Evolutionary conservation across 371 early-diverging fungal species (phyloP), one percentile per base, ranked within the genome.

Genomic region (Mortierella sp.): DNA sequence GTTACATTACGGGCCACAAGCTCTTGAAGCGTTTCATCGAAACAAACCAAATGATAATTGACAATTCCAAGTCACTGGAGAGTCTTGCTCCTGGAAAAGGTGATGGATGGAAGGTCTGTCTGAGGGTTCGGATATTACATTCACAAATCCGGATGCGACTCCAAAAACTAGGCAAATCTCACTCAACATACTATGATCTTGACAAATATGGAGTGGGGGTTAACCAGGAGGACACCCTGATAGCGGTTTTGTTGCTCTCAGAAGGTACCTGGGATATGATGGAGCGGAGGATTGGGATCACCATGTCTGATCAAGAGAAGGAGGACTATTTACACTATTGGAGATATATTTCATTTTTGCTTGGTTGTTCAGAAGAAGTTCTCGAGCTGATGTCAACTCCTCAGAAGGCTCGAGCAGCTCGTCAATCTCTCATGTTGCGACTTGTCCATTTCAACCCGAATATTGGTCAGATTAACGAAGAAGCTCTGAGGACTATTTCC

Each of bases 281-380:
- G 71, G 71, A 70, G 19, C 7, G 1, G 7, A 59, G 58, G 37
- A 48, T 76, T 68, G 65, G 44, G 4, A 63, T 70, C 50, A 29
- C 30, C 25, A 66, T 70, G 75, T 63, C 55, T 7, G 25, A 7
- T 0, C 66, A 70, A 48, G 75, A 75, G 23, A 60, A 55, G 0
- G 71, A 70, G 7, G 76, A 76, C 37, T 76, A 64, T 15, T 28
- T 76, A 4, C 76, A 76, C 26, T 57, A 71, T 7, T 76, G 72
- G 71, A 64, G 76, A 25, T 76, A 71, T 43, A 59, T 68, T n/a
- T 71, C 72, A n/a, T 60, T 68, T n/a, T n/a, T n/a, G n/a, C n/a
- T n/a, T n/a, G n/a, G n/a, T n/a, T n/a, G n/a, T n/a, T n/a, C n/a
- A n/a, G n/a, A n/a, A n/a, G n/a, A n/a, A n/a, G n/a, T n/a, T n/a